These are phyloP conservation scores for Solanum hybrid DNA, from an alignment of 305 asterid species.

Conservation along the genomic window DNA sequence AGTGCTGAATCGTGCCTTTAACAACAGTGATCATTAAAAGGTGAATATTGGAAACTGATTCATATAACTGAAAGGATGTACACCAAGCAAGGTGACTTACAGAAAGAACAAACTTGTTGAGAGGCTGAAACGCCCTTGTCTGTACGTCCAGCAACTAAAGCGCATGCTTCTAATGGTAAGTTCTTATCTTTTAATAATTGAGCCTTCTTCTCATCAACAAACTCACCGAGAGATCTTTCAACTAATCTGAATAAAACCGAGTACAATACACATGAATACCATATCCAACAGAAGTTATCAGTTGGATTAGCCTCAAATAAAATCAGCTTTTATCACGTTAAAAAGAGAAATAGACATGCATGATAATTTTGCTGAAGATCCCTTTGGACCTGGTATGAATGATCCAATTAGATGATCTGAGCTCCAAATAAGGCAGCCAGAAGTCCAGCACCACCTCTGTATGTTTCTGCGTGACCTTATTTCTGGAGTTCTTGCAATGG, in stretches of 20 bases:
- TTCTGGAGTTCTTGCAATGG: neutral
- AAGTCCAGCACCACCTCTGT: neutral
- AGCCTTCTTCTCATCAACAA: conserved; percentile 76
- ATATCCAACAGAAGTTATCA: neutral
- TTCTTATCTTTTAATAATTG: conserved; percentile 61
- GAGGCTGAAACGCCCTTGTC: conserved; percentile 95
- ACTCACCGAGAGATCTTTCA: conserved; percentile 67
- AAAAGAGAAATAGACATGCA: neutral
- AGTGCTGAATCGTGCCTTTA: neutral
- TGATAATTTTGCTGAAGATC: neutral
- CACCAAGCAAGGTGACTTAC: conserved; percentile 40
- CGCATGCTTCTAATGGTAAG: conserved; percentile 63
- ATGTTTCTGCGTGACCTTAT: neutral
- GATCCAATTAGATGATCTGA: neutral
- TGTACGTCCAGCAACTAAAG: conserved; percentile 83
- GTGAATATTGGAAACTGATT: neutral
- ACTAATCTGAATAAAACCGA: conserved; percentile 42
- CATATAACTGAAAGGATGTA: conserved; percentile 5
- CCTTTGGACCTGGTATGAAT: neutral
- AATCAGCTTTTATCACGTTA: neutral
- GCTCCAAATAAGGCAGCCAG: neutral
- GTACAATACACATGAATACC: neutral
- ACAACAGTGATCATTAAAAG: neutral
- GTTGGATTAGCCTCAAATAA: neutral
- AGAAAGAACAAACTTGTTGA: conserved; percentile 92